These are phyloP conservation scores for Populus tomentosa DNA, from an alignment of 441 rosid species.

Conservation along the genomic window DNA sequence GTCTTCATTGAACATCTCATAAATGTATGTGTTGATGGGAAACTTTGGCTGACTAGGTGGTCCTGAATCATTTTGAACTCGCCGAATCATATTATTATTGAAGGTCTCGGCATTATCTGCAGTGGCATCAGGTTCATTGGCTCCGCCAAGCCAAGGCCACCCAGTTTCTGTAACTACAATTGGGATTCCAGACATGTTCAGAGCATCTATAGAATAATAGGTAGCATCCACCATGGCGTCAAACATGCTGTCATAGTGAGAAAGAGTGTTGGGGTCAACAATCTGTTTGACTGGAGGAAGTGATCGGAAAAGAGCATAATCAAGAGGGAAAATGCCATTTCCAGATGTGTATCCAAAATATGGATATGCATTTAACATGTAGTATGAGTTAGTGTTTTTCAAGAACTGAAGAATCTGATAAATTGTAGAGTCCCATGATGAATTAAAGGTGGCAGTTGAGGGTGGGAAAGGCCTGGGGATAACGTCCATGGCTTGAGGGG, in stretches of 20 bases:
- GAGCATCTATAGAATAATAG: constrained; percentile 73
- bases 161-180: constrained; percentile 87
- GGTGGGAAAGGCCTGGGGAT: constrained; percentile 85
- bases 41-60: constrained; percentile 71
- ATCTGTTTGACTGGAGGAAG: constrained; percentile 85
- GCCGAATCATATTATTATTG: constrained; percentile 61
- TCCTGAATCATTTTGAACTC: constrained; percentile 76
- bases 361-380: constrained; percentile 89
- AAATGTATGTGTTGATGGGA: constrained; percentile 71
- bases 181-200: constrained; percentile 64
- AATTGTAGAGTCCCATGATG: constrained; percentile 67
- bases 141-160: constrained; percentile 82
- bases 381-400: constrained; percentile 76
- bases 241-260: constrained; percentile 87
- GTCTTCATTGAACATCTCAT: constrained; percentile 90
- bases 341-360: constrained; percentile 81
- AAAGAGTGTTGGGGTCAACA: constrained; percentile 92
- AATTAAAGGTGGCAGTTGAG: constrained; percentile 71
- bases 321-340: constrained; percentile 73
- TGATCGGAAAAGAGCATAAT: constrained; percentile 69
- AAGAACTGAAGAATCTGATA: constrained; percentile 82
- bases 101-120: constrained; percentile 66
- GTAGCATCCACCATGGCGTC: constrained; percentile 97
- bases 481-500: constrained; percentile 74
- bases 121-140: constrained; percentile 71